Evolutionary conservation across 306 rosid species (phyloP).

Genomic region (Cicer yamashitae): DNA sequence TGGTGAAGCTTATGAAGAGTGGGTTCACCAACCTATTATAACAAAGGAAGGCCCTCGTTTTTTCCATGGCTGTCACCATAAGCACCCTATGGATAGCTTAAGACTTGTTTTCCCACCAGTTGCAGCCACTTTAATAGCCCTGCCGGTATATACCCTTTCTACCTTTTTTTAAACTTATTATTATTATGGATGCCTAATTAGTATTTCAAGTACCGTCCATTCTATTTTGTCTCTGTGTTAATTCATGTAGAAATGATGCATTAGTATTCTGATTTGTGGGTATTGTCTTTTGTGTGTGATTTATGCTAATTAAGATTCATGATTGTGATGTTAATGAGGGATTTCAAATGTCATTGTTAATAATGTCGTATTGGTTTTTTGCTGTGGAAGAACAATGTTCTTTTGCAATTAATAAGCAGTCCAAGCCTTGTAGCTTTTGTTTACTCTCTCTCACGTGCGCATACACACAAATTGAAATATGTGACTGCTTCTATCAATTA

Average conservation of each 20-base stretch:
- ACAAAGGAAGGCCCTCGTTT: no score
- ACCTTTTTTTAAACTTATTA: not conserved
- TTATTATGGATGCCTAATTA: not conserved
- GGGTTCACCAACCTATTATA: no score
- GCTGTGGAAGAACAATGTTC: no score
- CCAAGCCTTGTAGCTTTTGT: no score
- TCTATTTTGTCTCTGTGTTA: not conserved
- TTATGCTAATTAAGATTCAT: not conserved
- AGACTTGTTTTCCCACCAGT: conserved; percentile 95
- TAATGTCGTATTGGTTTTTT: no score
- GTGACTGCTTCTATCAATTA: no score
- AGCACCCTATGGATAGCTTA: conserved; percentile 93
- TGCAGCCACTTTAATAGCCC: conserved; percentile 63
- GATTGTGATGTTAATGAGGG: not conserved
- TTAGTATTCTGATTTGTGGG: conserved; percentile 6
- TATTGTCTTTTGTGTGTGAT: not conserved
- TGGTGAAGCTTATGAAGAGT: no score
- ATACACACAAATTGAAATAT: no score
- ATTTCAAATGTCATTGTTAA: no score
- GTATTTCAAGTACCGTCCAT: not conserved
- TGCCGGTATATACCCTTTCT: conserved; percentile 60
- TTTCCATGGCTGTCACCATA: conserved; percentile 97
- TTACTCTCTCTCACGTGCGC: no score
- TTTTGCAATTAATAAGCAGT: no score
- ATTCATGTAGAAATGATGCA: not conserved